Percentiles rank a stretch among this genome's conserved stretches.
These are phyloP conservation scores for Tillandsia fasciculata DNA, from an alignment of 176 grass and related monocot genomes.

Conservation along the genomic window DNA sequence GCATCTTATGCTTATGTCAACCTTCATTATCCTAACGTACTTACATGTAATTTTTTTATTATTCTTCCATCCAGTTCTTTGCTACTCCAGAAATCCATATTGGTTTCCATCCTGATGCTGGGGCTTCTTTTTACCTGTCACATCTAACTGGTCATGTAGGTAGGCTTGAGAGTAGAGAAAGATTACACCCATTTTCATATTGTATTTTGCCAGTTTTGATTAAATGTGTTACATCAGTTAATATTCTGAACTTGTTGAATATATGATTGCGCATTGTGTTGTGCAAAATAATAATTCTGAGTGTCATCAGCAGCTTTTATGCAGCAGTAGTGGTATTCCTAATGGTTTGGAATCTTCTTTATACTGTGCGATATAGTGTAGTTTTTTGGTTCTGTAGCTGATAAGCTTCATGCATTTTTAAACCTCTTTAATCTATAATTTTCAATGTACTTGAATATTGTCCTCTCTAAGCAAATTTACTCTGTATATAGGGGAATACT, in stretches of 20 bases:
- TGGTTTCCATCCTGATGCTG: slow-evolving; percentile 94
- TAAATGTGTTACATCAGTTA: not conserved
- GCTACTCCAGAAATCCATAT: slow-evolving; percentile 93
- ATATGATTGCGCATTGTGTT: too few species aligned
- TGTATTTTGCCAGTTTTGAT: not conserved
- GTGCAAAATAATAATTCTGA: not conserved
- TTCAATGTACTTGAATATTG: too few species aligned
- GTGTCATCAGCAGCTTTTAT: not conserved
- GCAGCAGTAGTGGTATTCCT: too few species aligned
- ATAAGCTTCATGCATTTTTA: too few species aligned
- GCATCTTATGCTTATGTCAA: too few species aligned
- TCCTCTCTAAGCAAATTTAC: not conserved
- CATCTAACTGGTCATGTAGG: slow-evolving; percentile 95
- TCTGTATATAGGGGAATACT: slow-evolving; percentile 63
- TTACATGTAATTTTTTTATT: not conserved
- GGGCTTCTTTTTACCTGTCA: slow-evolving; percentile 88
- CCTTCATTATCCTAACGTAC: not conserved
- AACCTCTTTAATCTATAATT: too few species aligned
- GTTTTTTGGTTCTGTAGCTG: not conserved
- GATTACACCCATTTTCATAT: not conserved
- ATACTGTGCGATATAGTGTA: not conserved
- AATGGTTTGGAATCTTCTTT: too few species aligned
- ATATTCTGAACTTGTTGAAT: too few species aligned
- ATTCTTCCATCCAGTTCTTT: slow-evolving; percentile 53
- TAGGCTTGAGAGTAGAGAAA: slow-evolving; percentile 12